Evolutionary conservation across 208 protist species (phyloP).

Genomic region (Acanthamoeba culbertsoni): DNA sequence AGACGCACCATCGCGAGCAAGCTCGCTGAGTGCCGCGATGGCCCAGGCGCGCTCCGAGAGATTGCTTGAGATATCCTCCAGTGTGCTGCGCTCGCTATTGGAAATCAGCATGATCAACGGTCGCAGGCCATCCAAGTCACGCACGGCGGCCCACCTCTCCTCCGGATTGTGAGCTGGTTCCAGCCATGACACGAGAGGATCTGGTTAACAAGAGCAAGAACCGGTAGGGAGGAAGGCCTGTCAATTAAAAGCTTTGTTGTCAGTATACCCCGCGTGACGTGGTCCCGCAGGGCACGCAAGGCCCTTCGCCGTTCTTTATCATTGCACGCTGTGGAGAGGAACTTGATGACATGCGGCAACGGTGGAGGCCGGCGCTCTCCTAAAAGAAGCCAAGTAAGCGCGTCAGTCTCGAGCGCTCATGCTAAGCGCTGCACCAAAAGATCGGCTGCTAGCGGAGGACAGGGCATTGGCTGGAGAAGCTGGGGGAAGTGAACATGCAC

Average conservation of each 20-base stretch:
- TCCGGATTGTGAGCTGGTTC: neutral
- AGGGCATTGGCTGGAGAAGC: neutral
- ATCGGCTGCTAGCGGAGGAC: neutral
- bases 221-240: neutral
- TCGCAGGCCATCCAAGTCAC: neutral
- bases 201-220: neutral
- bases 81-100: neutral
- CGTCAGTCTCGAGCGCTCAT: neutral
- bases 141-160: neutral
- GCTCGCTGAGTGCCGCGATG: neutral
- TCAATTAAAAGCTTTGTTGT: neutral
- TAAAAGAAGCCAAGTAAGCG: neutral
- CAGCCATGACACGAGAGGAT: neutral
- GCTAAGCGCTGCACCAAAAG: neutral
- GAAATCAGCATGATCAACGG: neutral
- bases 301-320: neutral
- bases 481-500: neutral
- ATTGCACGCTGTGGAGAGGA: neutral
- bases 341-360: neutral
- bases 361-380: neutral
- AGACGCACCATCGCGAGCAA: neutral
- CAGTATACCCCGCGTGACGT: neutral
- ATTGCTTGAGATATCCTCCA: constrained; percentile 21
- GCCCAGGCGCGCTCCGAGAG: constrained; percentile 8
- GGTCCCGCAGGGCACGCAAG: neutral